A percentile compares a stretch with the other conserved stretches of the same genome.
phyloP scores from a whole-genome alignment of 2,329 filamentous ascomycete genomes.

The Colletotrichum cuscutae region DNA sequence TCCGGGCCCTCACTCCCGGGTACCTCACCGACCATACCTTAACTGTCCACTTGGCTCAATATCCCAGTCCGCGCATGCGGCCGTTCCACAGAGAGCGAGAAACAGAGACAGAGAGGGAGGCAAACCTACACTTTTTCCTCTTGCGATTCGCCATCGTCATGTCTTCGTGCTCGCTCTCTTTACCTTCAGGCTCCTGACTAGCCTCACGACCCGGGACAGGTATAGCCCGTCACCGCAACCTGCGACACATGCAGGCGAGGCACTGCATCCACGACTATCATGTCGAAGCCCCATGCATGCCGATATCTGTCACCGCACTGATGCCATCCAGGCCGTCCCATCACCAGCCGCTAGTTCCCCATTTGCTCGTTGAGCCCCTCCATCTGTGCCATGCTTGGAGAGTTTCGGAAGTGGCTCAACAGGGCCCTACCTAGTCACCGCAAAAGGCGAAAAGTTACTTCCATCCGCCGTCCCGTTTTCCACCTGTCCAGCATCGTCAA shows the following conservation, averaged over 20 bases:
- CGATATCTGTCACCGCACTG: slow-evolving; percentile 26
- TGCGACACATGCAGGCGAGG: slow-evolving; percentile 8
- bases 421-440: slow-evolving; percentile 24
- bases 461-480: slow-evolving; percentile 10
- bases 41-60: slow-evolving; percentile 8
- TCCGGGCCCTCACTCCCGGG: slow-evolving; percentile 27
- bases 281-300: slow-evolving; percentile 26
- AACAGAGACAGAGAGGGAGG: too few relatives aligned
- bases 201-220: neutral
- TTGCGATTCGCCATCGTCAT: slow-evolving; percentile 10
- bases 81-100: slow-evolving; percentile 4
- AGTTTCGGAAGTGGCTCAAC: slow-evolving; percentile 21
- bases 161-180: neutral
- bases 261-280: slow-evolving; percentile 5
- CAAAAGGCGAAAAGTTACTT: slow-evolving; percentile 25
- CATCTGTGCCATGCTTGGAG: slow-evolving; percentile 19
- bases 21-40: slow-evolving; percentile 22
- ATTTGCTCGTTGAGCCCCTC: neutral
- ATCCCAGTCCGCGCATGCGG: slow-evolving; percentile 26
- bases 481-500: neutral
- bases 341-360: slow-evolving; percentile 23
- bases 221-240: slow-evolving; percentile 17
- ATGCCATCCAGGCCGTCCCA: slow-evolving; percentile 27
- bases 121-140: neutral
- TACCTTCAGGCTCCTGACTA: neutral